Conservation (phyloP, 768 basidiomycete genomes). For the Lentinula detonsa region DNA sequence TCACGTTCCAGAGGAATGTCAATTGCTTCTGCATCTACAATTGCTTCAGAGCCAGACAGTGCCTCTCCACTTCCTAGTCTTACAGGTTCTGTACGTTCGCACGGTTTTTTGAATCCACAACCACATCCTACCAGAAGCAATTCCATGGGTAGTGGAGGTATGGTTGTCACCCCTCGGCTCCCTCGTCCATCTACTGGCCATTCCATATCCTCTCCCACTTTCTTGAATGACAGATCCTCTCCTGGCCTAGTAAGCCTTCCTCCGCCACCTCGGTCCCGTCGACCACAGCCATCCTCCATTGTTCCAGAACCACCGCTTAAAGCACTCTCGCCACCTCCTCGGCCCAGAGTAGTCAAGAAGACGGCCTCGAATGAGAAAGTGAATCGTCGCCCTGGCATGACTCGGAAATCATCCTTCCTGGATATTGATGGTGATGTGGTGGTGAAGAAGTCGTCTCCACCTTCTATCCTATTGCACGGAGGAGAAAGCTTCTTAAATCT, state of each 20-base stretch:
- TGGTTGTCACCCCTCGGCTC: slow-evolving; percentile 14
- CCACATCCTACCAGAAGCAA: slow-evolving; percentile 1
- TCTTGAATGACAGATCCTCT: background rate
- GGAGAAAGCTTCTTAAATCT: slow-evolving; percentile 45
- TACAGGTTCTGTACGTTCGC: background rate
- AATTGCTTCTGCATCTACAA: slow-evolving; percentile 32
- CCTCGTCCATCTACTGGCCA: slow-evolving; percentile 5
- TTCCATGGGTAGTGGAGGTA: slow-evolving; percentile 22
- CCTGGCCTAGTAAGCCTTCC: slow-evolving; percentile 4
- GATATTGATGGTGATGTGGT: slow-evolving; percentile 53
- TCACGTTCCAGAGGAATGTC: slow-evolving; percentile 29
- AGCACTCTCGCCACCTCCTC: slow-evolving; percentile 1
- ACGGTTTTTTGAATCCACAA: background rate
- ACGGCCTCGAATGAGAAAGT: slow-evolving; percentile 30
- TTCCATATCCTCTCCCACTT: background rate
- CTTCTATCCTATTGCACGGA: background rate
- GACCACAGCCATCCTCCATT: background rate
- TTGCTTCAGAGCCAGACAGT: slow-evolving; percentile 7
- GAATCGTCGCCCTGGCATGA: slow-evolving; percentile 45
- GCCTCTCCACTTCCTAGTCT: background rate
- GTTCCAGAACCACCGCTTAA: background rate
- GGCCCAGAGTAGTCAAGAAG: background rate
- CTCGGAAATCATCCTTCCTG: slow-evolving; percentile 67
- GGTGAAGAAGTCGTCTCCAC: slow-evolving; percentile 16
- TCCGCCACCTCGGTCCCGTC: slow-evolving; percentile 9